Conservation (phyloP, 116 monocot genomes). For the Zostera marina region DNA sequence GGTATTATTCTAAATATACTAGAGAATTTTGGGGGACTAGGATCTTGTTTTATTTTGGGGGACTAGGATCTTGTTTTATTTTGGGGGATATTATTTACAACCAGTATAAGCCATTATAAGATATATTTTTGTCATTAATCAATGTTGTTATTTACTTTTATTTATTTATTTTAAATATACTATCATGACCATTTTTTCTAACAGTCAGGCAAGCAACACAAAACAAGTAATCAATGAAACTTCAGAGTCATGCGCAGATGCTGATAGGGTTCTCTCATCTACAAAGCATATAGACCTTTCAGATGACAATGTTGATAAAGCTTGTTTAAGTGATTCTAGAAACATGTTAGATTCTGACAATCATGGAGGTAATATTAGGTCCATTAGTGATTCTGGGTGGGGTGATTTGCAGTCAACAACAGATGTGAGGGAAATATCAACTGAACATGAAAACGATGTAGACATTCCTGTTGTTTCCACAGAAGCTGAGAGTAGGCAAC, state of each 20-base stretch:
- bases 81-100: no score
- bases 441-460: conserved; percentile 51
- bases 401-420: conserved; percentile 36
- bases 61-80: no score
- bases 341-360: conserved; percentile 19
- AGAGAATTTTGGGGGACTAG: no score
- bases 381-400: conserved; percentile 47
- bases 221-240: conserved; percentile 62
- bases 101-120: no score
- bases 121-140: no score
- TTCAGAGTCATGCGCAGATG: conserved; percentile 38
- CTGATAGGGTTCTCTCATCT: conserved; percentile 21
- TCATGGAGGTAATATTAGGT: conserved; percentile 42
- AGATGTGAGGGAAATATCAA: conserved; percentile 71
- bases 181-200: neutral
- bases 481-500: conserved; percentile 14
- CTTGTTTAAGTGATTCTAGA: conserved; percentile 47
- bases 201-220: conserved; percentile 43
- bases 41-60: no score
- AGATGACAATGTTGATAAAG: conserved; percentile 77
- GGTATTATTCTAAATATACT: no score
- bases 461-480: conserved; percentile 54
- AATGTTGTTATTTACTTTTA: no score
- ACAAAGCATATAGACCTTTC: conserved; percentile 61
- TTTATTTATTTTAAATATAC: neutral